Conservation (phyloP, 805 yeast species). For the Cyberlindnera xylosilytica region DNA sequence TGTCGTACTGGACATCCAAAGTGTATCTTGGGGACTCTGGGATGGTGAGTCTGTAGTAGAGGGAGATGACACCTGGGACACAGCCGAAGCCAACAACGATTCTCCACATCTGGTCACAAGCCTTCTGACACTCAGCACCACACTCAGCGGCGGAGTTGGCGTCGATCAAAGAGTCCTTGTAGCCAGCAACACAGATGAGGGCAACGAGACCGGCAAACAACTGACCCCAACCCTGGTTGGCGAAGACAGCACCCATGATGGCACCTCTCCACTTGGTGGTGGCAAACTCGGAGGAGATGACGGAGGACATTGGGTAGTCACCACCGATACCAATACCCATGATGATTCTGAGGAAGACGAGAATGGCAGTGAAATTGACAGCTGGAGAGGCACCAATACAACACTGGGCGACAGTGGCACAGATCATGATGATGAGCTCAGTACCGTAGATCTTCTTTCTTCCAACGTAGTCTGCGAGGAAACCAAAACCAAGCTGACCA, state of each 20-base stretch:
- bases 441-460: slow-evolving; percentile 85
- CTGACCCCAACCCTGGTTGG: slow-evolving; percentile 98
- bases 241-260: slow-evolving; percentile 93
- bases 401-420: slow-evolving; percentile 78
- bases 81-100: slow-evolving; percentile 84
- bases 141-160: slow-evolving; percentile 60
- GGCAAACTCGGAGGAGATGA: slow-evolving; percentile 87
- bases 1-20: slow-evolving; percentile 65
- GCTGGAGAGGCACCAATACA: slow-evolving; percentile 68
- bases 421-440: slow-evolving; percentile 81
- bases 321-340: slow-evolving; percentile 98
- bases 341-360: slow-evolving; percentile 74
- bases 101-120: slow-evolving; percentile 95
- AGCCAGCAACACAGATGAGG: slow-evolving; percentile 70
- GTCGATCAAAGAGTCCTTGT: slow-evolving; percentile 54
- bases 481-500: slow-evolving; percentile 86
- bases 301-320: slow-evolving; percentile 92
- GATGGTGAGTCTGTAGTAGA: slow-evolving; percentile 88
- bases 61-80: slow-evolving; percentile 81
- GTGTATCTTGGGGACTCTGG: slow-evolving; percentile 94
- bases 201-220: slow-evolving; percentile 84
- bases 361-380: slow-evolving; percentile 67
- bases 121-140: slow-evolving; percentile 63
- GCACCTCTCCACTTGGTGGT: slow-evolving; percentile 98
- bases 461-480: slow-evolving; percentile 76